Evolutionary conservation across 495 filamentous ascomycete genomes (phyloP), one percentile per base, ranked within the genome.

Genomic region (Chaetomium cochliodes): DNA sequence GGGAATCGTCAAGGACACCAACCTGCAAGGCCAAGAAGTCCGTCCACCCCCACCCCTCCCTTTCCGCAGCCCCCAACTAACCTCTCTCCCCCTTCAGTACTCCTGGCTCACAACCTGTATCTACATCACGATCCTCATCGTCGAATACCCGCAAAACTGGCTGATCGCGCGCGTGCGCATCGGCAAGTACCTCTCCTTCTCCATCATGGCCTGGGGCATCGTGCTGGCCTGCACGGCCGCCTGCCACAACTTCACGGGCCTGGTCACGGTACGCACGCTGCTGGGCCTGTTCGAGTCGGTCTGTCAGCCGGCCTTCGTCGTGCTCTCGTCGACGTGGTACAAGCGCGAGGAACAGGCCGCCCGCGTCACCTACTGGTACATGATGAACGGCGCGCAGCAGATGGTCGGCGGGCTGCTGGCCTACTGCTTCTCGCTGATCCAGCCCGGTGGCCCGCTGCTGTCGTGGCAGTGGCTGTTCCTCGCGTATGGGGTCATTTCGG

Each of bases 241-340:
- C 1, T 85, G 82, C 66, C 77, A 80, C 26, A 81, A 80, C 69
- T 90, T 89, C 59, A 65, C 76, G 1, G 82, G 81, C 0, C 72
- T 90, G 42, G 76, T 86, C 3, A 70, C 74, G 8, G 83, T 87
- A 6, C 84, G 88, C 5, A 87, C 82, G 16, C 71, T 91, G 13
- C 78, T 90, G 3, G 88, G 88, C 62, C 81, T 87, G 49, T 90
- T 89, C 68, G 88, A 91, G 64, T 87, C 87, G 16, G 85, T 81
- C 60, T 87, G 84, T 70, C 84, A 87, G 68, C 87, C 87, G 0
- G 80, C 79, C 42, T 82, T 85, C 63, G 73, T 91, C 16, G 70
- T 90, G 33, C 76, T 90, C 22, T 87, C 84, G 0, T 79, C 84
- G n/a, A 89, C 89, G 82, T 91, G 88, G 87, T 90, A 89, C 72